These are phyloP conservation scores for Penicillium sp. DNA, from an alignment of 2,329 filamentous ascomycete genomes.

Conservation along the genomic window DNA sequence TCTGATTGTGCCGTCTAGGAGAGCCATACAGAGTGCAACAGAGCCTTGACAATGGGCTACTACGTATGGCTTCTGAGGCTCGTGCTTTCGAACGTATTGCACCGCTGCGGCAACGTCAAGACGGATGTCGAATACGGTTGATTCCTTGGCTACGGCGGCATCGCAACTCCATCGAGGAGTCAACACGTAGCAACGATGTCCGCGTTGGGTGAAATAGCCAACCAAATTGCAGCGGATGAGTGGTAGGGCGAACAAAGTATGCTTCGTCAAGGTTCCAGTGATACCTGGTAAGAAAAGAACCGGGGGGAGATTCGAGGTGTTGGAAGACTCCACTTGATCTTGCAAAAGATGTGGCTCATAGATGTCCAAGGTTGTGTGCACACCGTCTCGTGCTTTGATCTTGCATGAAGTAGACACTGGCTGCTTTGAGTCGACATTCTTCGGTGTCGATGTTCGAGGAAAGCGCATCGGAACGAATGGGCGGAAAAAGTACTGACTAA, in stretches of 20 bases:
- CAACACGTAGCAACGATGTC: neutral
- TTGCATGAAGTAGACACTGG: neutral
- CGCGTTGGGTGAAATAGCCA: neutral
- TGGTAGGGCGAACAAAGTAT: neutral
- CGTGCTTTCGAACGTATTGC: neutral
- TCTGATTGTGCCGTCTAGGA: neutral
- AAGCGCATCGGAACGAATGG: neutral
- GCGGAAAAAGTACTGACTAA: slow-evolving; percentile 5
- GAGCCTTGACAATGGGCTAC: slow-evolving; percentile 3
- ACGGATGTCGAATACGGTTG: neutral
- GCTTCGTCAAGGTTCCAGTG: neutral
- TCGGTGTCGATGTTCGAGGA: neutral
- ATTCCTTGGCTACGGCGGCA: neutral
- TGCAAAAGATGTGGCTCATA: neutral
- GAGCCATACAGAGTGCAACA: neutral
- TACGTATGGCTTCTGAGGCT: neutral
- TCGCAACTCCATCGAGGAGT: neutral
- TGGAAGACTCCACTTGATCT: neutral
- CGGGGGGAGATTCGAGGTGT: neutral
- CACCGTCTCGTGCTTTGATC: neutral
- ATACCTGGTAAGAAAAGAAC: neutral
- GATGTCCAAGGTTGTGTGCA: neutral
- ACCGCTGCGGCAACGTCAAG: neutral
- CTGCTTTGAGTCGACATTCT: neutral
- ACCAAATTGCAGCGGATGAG: neutral